Base-by-base conservation (phyloP, 176 grass and related monocot species). In the Paspalum notatum region DNA sequence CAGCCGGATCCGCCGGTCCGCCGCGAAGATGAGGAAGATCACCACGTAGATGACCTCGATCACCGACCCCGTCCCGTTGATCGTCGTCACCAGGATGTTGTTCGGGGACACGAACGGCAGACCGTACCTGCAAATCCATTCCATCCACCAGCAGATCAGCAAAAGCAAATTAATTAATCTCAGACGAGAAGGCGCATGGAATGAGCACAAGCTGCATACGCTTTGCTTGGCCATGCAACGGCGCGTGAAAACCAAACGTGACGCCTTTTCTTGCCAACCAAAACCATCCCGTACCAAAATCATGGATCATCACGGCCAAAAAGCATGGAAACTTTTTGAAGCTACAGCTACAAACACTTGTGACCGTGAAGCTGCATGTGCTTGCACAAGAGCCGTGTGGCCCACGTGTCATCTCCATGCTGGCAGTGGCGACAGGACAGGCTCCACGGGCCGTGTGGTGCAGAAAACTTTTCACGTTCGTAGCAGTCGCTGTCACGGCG, bases 31-130 rank as follows among this genome's bases (percentile, higher is more conserved):
- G 53, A 99, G 78, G 84, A 99, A 99, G 82, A 95, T 93, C 44
- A 95, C 80, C 84, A 99, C 96, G 82, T 95, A 99, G 65, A 95
- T 83, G 12, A 47, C 71, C 89, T 99, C 96, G 68, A 99, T 91
- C 66, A 59, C 84, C 25, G 86, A 61, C 40, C 96, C 96, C 2
- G 90, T 54, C 54, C 92, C 96, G 86, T 99, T 99, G 88, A 99
- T 94, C 70, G 96, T 95, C 68, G 90, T 86, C 42, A 99, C 92
- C 69, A 95, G 74, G 42, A 99, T 51, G 88, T 99, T 99, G 85
- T 99, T 91, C 26, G 92, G 92, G 22, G 96, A 99, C 71, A 99
- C 75, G 62, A 99, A 95, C 24, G 92, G 92, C 80, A 99, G 37
- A 0, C 96, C 96, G 54, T 99, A 99, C 96, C 95, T 98, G 2